Evolutionary conservation across 1,139 yeast species (phyloP).

Genomic region (Geotrichum reessii): DNA sequence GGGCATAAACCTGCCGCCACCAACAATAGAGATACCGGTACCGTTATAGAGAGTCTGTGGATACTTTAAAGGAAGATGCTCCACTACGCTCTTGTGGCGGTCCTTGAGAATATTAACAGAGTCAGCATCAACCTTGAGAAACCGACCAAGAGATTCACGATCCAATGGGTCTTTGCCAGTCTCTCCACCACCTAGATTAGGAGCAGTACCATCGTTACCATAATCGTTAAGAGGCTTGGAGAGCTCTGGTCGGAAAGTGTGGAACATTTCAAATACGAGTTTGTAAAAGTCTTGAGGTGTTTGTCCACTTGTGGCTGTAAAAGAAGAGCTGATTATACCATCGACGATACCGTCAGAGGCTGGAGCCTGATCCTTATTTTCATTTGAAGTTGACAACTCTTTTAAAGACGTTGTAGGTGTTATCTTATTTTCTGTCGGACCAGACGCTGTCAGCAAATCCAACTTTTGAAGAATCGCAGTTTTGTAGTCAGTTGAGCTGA

Average conservation of each 20-base stretch:
- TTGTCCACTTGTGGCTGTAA: background rate
- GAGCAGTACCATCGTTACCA: constrained; percentile 1
- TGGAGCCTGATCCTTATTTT: background rate
- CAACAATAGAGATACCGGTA: constrained; percentile 74
- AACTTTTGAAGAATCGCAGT: constrained; percentile 4
- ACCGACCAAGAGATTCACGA: constrained; percentile 27
- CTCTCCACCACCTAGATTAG: constrained; percentile 1
- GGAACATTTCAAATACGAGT: constrained; percentile 12
- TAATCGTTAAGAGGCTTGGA: constrained; percentile 5
- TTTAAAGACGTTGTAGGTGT: background rate
- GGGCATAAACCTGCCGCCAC: constrained; percentile 77
- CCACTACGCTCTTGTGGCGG: constrained; percentile 52
- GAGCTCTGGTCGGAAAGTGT: constrained; percentile 7
- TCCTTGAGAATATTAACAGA: constrained; percentile 46
- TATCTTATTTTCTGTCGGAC: background rate
- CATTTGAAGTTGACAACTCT: background rate
- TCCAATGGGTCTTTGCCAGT: constrained; percentile 6
- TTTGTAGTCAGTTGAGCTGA: constrained; percentile 6
- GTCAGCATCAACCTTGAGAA: constrained; percentile 47
- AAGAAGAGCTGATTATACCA: background rate
- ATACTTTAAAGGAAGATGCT: constrained; percentile 45
- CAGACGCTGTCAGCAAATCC: background rate
- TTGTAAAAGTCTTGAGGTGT: constrained; percentile 12
- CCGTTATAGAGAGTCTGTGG: constrained; percentile 40
- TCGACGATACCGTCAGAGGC: background rate